Evolutionary conservation across 2,329 filamentous ascomycete species (phyloP).

Genomic region (Zymoseptoria crescenta): DNA sequence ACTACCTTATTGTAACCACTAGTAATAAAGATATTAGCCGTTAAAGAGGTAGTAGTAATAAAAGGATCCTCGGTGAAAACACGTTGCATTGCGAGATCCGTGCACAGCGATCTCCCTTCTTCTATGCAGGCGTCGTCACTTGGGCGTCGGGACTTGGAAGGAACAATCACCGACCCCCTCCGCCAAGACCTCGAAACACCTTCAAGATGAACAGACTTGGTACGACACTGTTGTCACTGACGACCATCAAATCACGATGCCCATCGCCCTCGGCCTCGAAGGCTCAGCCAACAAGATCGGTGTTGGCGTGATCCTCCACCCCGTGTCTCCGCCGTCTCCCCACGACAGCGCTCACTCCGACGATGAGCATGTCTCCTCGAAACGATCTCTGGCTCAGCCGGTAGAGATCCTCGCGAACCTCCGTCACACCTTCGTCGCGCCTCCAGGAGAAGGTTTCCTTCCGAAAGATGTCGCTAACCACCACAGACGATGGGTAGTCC

Average conservation of each 20-base stretch:
- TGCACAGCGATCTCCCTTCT: too few species aligned
- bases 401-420: conserved; percentile 81
- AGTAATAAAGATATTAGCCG: too few species aligned
- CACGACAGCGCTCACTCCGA: conserved; percentile 30
- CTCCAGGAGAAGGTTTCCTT: conserved; percentile 87
- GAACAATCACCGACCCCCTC: not conserved
- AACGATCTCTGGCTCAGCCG: conserved; percentile 29
- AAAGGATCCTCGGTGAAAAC: too few species aligned
- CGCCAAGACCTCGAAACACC: not conserved
- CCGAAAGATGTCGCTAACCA: conserved; percentile 94
- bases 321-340: conserved; percentile 31
- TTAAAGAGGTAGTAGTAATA: too few species aligned
- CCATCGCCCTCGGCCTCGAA: conserved; percentile 68
- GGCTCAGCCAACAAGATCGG: conserved; percentile 97
- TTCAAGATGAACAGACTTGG: not conserved
- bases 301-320: conserved; percentile 82
- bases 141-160: not conserved
- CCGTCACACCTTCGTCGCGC: conserved; percentile 85
- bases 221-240: not conserved
- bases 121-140: conserved; percentile 1
- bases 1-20: too few species aligned
- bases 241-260: conserved; percentile 20
- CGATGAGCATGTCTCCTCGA: conserved; percentile 17
- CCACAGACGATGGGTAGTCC: conserved; percentile 77
- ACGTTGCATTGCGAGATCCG: too few species aligned